Base-by-base conservation (phyloP, 176 grass and related monocot genomes). In the Oryza punctata region DNA sequence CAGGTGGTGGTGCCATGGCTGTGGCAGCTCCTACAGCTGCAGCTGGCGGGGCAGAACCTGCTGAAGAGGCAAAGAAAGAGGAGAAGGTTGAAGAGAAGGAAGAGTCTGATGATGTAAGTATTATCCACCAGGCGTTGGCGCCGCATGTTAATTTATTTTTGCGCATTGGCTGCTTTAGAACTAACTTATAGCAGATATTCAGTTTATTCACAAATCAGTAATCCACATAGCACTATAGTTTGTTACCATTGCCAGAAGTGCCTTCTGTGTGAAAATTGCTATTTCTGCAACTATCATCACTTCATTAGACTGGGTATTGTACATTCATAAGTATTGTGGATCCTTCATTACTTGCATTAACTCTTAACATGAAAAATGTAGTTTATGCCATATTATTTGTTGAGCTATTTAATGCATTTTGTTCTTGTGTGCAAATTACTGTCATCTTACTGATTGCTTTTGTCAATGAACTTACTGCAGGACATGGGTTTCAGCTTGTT, bases 61-160 rank as follows among this genome's bases (percentile, higher is more conserved):
- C 91, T 78, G 88, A 82, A 68, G 94, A 96, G 88, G 60, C 86
- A 50, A 96, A 93, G 72, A 90, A 95, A 78, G 94, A 96, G 76
- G 94, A 96, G 81, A 96, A 93, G 79, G 94, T 93, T 47, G 94
- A 96, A 85, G 94, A 96, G 91, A 96, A 96, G 76, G 94, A 96
- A 84, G 91, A 96, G 50, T 96, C 94, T 21, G 94, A 96, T 76
- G 91, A 96, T 0, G 91, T 93, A 93, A 72, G 88, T 74, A 3
- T 76, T 84, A 12, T 66, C 12, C 18, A 11, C 27, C 30, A 78
- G 16, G 13, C 61, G 69, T 23, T 77, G 28, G 60, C 63, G 33
- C 35, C 21, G 47, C 54, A 44, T 10, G 14, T 33, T 61, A 6
- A n/a, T 63, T 59, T 71, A 32, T 5, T 69, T 66, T 19, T 60